Conservation (phyloP, 148 eudicot genomes). For the Polygonum maritimum region DNA sequence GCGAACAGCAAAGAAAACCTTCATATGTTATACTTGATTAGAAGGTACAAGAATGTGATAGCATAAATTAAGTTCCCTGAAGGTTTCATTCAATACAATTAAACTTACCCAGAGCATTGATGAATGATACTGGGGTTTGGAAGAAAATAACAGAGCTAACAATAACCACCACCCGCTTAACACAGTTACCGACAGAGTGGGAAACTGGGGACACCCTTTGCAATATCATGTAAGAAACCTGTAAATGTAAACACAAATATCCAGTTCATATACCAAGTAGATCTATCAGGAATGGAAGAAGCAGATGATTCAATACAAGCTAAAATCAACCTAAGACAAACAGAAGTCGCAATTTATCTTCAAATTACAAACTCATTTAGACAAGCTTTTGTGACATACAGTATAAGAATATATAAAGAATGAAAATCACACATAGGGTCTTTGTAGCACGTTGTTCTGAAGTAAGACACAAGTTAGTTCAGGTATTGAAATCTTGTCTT, state of each 20-base stretch:
- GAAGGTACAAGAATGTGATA: not conserved
- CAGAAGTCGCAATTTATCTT: not conserved
- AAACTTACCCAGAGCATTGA: constrained; percentile 66
- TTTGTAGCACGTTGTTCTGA: not conserved
- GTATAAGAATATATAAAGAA: not conserved
- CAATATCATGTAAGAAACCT: constrained; percentile 95
- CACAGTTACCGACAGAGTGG: constrained; percentile 87
- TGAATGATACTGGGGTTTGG: constrained; percentile 61
- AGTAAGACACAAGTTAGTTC: not conserved
- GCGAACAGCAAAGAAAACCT: constrained; percentile 10
- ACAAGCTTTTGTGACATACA: not conserved
- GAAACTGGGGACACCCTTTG: constrained; percentile 91
- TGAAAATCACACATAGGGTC: not conserved
- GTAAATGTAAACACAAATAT: constrained; percentile 5
- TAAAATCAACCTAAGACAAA: not conserved
- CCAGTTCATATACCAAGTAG: not conserved
- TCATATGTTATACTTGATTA: not conserved
- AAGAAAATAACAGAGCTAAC: constrained; percentile 86
- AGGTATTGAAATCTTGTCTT: not conserved
- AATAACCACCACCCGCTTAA: constrained; percentile 90
- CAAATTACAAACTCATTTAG: not conserved
- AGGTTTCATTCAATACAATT: not conserved
- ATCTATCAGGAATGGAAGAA: not conserved
- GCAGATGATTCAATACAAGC: not conserved
- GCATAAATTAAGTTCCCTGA: not conserved